Conservation (phyloP, 177 flowering plant species). For the Vitis hybrid region DNA sequence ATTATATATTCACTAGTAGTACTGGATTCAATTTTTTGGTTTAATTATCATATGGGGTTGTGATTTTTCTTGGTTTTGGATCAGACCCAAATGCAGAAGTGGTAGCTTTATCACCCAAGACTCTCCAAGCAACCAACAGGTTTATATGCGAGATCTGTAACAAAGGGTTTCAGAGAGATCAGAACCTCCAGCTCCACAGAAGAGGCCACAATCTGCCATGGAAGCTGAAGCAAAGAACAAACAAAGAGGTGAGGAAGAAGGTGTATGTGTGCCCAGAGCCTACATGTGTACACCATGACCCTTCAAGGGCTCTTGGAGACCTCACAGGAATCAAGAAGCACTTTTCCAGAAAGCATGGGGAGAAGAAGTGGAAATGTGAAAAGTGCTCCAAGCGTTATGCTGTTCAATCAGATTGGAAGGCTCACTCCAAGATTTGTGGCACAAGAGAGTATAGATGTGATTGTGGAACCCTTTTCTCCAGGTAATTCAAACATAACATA, state of each 20-base stretch:
- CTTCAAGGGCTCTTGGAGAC: constrained; percentile 46
- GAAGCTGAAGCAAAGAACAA: constrained; percentile 45
- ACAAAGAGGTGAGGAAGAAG: constrained; percentile 34
- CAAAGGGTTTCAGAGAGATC: constrained; percentile 50
- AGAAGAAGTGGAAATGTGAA: constrained; percentile 51
- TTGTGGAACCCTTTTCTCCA: constrained; percentile 43
- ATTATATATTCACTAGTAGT: background rate
- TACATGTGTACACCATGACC: constrained; percentile 44
- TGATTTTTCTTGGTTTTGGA: background rate
- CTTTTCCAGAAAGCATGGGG: constrained; percentile 45
- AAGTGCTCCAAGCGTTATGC: constrained; percentile 47
- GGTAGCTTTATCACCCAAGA: constrained; percentile 51
- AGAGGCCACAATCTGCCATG: constrained; percentile 57
- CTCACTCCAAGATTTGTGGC: constrained; percentile 50
- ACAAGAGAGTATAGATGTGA: constrained; percentile 49
- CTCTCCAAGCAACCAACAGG: constrained; percentile 42
- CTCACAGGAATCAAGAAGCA: constrained; percentile 49
- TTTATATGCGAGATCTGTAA: constrained; percentile 46
- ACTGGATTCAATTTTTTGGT: background rate
- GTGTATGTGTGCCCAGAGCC: constrained; percentile 48
- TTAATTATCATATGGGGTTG: background rate
- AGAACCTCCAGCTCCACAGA: constrained; percentile 46
- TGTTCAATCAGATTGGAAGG: constrained; percentile 55
- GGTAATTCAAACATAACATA: constrained; percentile 18
- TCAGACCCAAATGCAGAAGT: constrained; percentile 63